These are phyloP conservation scores for Lentinula guzmanii DNA, from an alignment of 768 basidiomycete genomes.

Conservation along the genomic window DNA sequence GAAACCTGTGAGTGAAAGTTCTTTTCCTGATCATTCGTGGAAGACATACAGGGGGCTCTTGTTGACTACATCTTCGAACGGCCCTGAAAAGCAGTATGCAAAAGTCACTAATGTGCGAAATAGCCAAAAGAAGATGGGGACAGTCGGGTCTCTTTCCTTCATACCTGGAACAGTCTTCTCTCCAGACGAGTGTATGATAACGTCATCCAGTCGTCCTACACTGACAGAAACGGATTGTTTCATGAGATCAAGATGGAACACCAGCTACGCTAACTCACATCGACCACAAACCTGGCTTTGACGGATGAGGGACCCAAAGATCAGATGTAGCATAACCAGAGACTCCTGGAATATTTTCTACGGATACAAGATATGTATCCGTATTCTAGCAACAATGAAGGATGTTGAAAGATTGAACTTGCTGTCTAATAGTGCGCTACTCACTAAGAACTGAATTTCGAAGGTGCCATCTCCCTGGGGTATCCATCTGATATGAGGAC, in stretches of 20 bases:
- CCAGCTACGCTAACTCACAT: neutral
- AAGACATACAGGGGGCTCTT: conserved; percentile 17
- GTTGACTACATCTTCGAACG: conserved; percentile 18
- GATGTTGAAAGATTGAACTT: neutral
- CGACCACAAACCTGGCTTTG: conserved; percentile 33
- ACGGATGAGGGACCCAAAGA: conserved; percentile 37
- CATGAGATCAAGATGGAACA: neutral
- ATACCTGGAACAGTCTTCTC: conserved; percentile 24
- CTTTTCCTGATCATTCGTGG: neutral
- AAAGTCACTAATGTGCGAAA: no score
- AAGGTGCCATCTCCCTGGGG: conserved; percentile 29
- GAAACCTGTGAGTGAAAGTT: neutral
- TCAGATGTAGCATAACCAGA: conserved; percentile 39
- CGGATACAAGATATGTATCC: conserved; percentile 24
- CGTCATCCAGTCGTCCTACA: conserved; percentile 28
- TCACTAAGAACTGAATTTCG: conserved; percentile 32
- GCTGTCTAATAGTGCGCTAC: neutral
- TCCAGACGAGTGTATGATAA: conserved; percentile 21
- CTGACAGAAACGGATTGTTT: conserved; percentile 6
- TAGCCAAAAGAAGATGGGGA: no score
- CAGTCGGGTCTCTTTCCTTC: neutral
- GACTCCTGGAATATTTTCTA: conserved; percentile 24
- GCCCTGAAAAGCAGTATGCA: conserved; percentile 4
- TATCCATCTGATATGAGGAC: conserved; percentile 25
- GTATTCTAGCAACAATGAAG: conserved; percentile 17